Base-by-base conservation (phyloP, 2,329 filamentous ascomycete genomes). In the Pyrenophora tritici-repentis region DNA sequence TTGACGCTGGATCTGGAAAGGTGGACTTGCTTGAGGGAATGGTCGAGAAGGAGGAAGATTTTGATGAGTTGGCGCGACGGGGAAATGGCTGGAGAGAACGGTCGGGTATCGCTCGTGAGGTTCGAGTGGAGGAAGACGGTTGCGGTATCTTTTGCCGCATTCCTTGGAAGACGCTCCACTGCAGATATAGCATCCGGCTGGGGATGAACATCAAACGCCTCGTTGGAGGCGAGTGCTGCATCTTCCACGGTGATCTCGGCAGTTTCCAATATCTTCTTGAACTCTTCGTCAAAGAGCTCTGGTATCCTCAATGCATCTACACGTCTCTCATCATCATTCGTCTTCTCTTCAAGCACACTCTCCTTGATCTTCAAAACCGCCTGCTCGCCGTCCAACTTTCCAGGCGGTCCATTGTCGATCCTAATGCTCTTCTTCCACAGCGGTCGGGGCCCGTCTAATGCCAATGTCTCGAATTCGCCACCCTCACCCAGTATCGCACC, bases 401-500 rank as follows among this genome's bases (percentile, higher is more conserved):
- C 78, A 41, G 75, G 79, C 1, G 77, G 49, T 71, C 79, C 76
- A 52, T 85, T 74, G 43, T 75, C 80, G 3, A 97, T 77, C 35
- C 79, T 76, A 55, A 97, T 88, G 43, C 80, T 83, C 58, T 81
- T 83, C 74, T 83, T 87, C 81, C 94, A 97, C 53, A 97, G 71
- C 42, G 77, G 76, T 0, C 67, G 64, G 7, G 93, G 93, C 9
- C 93, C 94, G 73, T 91, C 85, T 31, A 97, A 68, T 37, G 94
- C 91, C 44, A 97, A 77, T 24, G 91, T 97, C 81, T 97, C 94
- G 73, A 95, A 97, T 77, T 97, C 94, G 3, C 94, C 94, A 5
- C 94, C 94, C 72, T 97, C 94, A 1, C 94, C 94, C 14, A 97
- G 76, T 8, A 92, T 84, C 7, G 89, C 88, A 0, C 89, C 91